Conservation (phyloP, 257 asterid species). For the Nicotiana otophora region DNA sequence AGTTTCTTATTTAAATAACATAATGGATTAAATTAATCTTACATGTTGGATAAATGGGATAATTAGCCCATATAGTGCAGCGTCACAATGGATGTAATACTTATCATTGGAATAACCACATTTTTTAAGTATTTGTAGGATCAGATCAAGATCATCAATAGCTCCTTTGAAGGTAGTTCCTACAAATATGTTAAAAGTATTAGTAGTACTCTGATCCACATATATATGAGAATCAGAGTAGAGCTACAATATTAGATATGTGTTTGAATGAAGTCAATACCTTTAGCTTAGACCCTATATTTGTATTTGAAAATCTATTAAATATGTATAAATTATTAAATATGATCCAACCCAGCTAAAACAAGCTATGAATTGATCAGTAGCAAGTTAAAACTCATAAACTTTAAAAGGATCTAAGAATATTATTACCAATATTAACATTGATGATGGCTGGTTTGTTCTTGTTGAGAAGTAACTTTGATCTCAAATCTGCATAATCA, state of each 20-base stretch:
- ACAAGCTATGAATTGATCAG: too few relatives aligned
- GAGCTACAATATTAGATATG: too few relatives aligned
- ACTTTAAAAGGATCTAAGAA: background rate
- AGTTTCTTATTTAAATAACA: too few relatives aligned
- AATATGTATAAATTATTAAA: too few relatives aligned
- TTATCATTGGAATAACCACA: background rate
- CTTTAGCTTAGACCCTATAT: too few relatives aligned
- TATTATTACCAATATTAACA: background rate
- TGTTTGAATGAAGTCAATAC: too few relatives aligned
- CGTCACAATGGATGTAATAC: background rate
- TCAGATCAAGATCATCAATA: background rate
- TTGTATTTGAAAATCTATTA: too few relatives aligned
- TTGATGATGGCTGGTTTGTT: background rate
- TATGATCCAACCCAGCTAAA: too few relatives aligned
- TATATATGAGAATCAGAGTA: too few relatives aligned
- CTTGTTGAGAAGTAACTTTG: background rate
- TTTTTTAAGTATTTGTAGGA: background rate
- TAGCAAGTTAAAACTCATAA: too few relatives aligned
- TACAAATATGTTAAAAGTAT: background rate
- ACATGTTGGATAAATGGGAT: background rate
- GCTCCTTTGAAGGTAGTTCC: background rate
- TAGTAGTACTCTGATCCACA: too few relatives aligned
- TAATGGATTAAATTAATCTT: background rate
- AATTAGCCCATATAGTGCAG: background rate
- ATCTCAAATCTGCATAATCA: background rate